Evolutionary conservation across 1,284 basidiomycete genomes (phyloP).

Genomic region (Sporisorium graminicola): DNA sequence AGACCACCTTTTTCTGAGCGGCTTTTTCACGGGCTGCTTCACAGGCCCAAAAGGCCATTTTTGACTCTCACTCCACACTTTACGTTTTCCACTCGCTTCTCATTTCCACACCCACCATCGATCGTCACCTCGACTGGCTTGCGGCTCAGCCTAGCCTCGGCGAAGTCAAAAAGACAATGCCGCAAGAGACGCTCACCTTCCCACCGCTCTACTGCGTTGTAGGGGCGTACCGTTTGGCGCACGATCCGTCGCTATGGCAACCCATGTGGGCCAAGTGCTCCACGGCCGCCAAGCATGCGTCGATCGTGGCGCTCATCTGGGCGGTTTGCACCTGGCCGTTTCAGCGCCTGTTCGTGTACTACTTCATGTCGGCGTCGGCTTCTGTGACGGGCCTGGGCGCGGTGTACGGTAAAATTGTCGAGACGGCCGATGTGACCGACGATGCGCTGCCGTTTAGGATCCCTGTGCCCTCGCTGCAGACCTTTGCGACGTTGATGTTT

Average conservation of each 20-base stretch:
- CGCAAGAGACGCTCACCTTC: constrained; percentile 65
- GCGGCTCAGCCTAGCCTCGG: neutral
- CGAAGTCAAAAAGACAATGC: constrained; percentile 53
- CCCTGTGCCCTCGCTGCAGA: constrained; percentile 53
- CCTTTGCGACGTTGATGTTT: constrained; percentile 65
- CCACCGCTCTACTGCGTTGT: constrained; percentile 65
- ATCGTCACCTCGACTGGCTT: too few relatives aligned
- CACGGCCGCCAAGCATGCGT: constrained; percentile 52
- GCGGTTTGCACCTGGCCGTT: constrained; percentile 59
- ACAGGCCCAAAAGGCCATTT: too few relatives aligned
- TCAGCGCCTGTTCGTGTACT: constrained; percentile 58
- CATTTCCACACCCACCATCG: too few relatives aligned
- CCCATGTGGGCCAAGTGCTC: constrained; percentile 66
- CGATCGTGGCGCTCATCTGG: constrained; percentile 50
- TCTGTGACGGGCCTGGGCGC: constrained; percentile 48
- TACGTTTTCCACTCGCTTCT: too few relatives aligned
- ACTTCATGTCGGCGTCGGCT: constrained; percentile 60
- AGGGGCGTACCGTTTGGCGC: constrained; percentile 63
- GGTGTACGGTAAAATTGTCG: constrained; percentile 35
- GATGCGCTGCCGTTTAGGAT: constrained; percentile 42
- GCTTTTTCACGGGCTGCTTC: too few relatives aligned
- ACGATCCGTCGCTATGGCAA: constrained; percentile 60
- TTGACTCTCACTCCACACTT: too few relatives aligned
- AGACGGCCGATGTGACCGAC: constrained; percentile 47
- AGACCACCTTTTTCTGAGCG: neutral